Evolutionary conservation across 345 rosid species (phyloP).

Genomic region (Citropsis articulata): DNA sequence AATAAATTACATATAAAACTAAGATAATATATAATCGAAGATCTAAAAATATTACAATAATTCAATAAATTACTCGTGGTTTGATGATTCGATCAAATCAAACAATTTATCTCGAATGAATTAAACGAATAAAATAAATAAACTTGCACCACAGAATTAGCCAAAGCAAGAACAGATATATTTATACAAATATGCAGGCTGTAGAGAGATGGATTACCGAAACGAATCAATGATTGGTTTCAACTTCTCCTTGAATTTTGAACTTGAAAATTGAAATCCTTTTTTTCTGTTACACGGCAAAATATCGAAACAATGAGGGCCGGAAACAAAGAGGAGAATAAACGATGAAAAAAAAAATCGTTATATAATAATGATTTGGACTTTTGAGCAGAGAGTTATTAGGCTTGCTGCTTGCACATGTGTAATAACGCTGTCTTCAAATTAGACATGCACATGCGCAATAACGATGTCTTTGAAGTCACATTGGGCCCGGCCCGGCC

Average conservation of each 20-base stretch:
- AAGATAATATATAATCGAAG: not conserved
- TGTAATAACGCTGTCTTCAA: not conserved
- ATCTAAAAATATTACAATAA: not conserved
- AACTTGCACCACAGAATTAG: not conserved
- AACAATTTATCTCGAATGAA: not conserved
- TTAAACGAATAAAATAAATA: not conserved
- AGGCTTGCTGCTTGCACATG: not conserved
- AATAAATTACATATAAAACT: not conserved
- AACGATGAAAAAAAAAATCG: not conserved
- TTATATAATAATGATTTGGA: not conserved
- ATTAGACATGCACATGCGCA: not conserved
- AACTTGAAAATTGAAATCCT: not conserved
- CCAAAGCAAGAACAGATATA: not conserved
- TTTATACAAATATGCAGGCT: not conserved
- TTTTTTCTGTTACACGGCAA: not conserved
- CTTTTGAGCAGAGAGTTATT: not conserved
- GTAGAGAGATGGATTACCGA: conserved; percentile 1
- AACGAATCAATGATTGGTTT: not conserved
- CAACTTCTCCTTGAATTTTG: not conserved
- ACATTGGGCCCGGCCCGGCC: not conserved
- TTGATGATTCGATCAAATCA: not conserved
- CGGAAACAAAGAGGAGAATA: not conserved
- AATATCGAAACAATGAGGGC: not conserved
- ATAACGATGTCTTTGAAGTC: not conserved
- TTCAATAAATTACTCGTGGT: not conserved